These are phyloP conservation scores for Russula griseocarnosa DNA, from an alignment of 768 basidiomycete genomes.

Conservation along the genomic window DNA sequence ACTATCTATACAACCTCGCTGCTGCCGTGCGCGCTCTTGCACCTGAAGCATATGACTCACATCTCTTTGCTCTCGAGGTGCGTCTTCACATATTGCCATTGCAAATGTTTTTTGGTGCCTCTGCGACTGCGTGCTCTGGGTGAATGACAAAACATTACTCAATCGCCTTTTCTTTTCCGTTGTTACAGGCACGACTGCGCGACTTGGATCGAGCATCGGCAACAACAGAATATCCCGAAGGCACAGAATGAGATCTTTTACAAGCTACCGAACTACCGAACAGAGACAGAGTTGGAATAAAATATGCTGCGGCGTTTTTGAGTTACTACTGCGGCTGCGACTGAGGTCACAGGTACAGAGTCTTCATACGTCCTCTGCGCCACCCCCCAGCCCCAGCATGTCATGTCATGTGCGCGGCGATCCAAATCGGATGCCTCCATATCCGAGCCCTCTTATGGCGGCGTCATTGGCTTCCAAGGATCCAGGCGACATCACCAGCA, in stretches of 20 bases:
- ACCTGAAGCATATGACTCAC: conserved; percentile 68
- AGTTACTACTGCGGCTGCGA: too few relatives aligned
- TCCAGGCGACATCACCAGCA: conserved; percentile 11
- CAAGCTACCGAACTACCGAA: background rate
- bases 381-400: background rate
- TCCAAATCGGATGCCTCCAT: conserved; percentile 8
- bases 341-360: conserved; percentile 22
- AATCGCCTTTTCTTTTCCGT: too few relatives aligned
- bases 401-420: conserved; percentile 17
- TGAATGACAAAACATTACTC: background rate
- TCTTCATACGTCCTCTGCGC: conserved; percentile 41
- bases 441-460: background rate
- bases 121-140: background rate
- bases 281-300: background rate
- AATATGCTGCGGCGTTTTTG: background rate
- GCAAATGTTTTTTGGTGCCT: background rate
- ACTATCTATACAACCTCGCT: conserved; percentile 80
- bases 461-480: background rate
- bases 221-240: background rate
- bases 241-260: background rate
- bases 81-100: conserved; percentile 17
- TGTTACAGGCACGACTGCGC: conserved; percentile 18
- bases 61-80: conserved; percentile 76
- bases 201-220: conserved; percentile 16
- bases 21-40: conserved; percentile 69